Conservation (phyloP, 2,329 filamentous ascomycete species). For the Apiospora arundinis region DNA sequence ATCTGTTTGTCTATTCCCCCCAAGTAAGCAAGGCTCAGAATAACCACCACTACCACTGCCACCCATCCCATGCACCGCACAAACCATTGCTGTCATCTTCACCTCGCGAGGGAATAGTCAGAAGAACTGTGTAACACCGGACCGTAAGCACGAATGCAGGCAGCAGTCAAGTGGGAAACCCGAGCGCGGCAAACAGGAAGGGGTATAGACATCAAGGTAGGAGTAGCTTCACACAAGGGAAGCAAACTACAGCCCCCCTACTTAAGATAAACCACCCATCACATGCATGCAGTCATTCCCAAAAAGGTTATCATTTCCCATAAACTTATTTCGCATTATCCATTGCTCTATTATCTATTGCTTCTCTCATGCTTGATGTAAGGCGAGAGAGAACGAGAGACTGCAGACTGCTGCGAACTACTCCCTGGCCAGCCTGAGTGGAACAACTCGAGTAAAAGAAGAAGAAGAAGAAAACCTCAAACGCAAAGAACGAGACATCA, state of each 20-base stretch:
- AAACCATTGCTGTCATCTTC: neutral
- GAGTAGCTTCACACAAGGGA: neutral
- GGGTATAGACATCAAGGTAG: neutral
- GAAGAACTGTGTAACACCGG: neutral
- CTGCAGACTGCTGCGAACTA: neutral
- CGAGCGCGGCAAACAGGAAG: neutral
- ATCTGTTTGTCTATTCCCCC: neutral
- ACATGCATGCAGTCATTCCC: neutral
- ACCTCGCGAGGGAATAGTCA: neutral
- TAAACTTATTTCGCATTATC: neutral
- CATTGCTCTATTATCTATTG: slow-evolving; percentile 1
- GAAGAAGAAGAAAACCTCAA: neutral
- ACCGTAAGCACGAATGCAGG: neutral
- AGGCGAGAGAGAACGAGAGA: neutral
- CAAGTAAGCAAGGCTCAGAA: neutral
- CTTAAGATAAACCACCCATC: neutral
- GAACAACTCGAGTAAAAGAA: slow-evolving; percentile 6
- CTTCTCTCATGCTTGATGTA: neutral
- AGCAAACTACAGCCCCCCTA: neutral
- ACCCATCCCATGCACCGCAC: neutral
- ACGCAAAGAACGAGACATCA: neutral
- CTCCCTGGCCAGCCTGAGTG: neutral
- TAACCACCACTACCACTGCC: neutral
- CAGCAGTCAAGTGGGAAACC: neutral
- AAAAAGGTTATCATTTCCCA: neutral